Percentiles rank a stretch among this genome's conserved stretches.
phyloP scores from a whole-genome alignment of 2,329 filamentous ascomycete species.

The Dactylellina sp. region DNA sequence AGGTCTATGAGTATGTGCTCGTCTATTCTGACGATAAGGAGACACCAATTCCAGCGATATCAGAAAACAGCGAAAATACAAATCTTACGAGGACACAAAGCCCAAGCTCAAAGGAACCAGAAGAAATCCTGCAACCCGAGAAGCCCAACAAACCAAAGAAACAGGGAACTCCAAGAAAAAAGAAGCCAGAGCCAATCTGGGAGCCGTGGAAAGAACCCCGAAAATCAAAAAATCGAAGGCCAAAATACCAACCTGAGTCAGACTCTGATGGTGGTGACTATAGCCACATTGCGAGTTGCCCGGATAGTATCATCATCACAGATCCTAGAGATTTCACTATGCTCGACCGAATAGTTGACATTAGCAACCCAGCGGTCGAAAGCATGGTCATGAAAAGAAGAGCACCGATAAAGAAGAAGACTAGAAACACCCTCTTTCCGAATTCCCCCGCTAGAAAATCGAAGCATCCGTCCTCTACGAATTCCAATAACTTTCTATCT shows the following conservation, averaged over 20 bases:
- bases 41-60: too few species aligned
- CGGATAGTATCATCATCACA: conserved; percentile 9
- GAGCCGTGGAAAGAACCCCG: not conserved
- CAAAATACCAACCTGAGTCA: not conserved
- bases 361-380: not conserved
- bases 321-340: not conserved
- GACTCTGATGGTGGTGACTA: not conserved
- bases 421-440: not conserved
- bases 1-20: conserved; percentile 12
- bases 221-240: not conserved
- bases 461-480: not conserved
- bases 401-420: not conserved
- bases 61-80: too few species aligned
- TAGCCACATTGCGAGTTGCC: not conserved
- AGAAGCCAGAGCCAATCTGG: not conserved
- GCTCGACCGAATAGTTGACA: not conserved
- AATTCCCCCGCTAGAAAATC: not conserved
- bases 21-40: not conserved
- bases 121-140: not conserved
- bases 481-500: not conserved
- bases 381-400: conserved; percentile 1
- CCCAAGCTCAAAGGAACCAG: too few species aligned
- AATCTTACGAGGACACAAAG: too few species aligned
- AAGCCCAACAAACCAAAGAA: not conserved
- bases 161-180: not conserved